A percentile compares a stretch with the other conserved stretches of the same genome.
Evolutionary conservation across 257 asterid species (phyloP).

Genomic region (Verbascum thapsus): DNA sequence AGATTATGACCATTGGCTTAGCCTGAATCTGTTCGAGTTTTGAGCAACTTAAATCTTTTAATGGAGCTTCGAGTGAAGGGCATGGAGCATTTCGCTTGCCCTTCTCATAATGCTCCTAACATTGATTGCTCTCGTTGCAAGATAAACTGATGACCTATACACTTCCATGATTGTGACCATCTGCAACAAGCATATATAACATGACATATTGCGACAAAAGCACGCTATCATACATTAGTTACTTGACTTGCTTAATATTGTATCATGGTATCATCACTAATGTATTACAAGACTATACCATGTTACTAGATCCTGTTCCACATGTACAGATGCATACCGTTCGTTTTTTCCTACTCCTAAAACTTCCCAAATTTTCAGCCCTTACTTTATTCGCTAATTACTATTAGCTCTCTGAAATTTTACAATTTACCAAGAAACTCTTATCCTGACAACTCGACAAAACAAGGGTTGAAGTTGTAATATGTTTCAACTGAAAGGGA

Average conservation of each 20-base stretch:
- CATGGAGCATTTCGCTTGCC: conserved; percentile 24
- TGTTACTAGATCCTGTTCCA: neutral
- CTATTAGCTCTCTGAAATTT: too few relatives aligned
- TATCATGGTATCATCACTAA: neutral
- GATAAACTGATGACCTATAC: conserved; percentile 22
- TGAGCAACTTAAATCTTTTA: neutral
- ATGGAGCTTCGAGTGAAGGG: conserved; percentile 44
- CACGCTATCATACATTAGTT: neutral
- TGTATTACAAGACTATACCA: neutral
- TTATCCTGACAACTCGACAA: too few relatives aligned
- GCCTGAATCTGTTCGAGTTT: neutral
- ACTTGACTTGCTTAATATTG: neutral
- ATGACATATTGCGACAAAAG: neutral
- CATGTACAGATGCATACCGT: too few relatives aligned
- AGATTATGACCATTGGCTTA: neutral
- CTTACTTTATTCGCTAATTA: too few relatives aligned
- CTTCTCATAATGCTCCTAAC: conserved; percentile 38
- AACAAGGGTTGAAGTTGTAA: too few relatives aligned
- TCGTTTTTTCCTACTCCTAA: too few relatives aligned
- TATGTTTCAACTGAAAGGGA: too few relatives aligned
- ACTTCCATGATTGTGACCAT: conserved; percentile 24
- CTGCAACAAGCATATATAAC: conserved; percentile 27
- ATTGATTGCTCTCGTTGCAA: conserved; percentile 24
- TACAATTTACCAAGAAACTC: too few relatives aligned
- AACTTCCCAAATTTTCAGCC: too few relatives aligned